Evolutionary conservation across 441 rosid genomes (phyloP).

Genomic region (Arabidopsis hybrid): DNA sequence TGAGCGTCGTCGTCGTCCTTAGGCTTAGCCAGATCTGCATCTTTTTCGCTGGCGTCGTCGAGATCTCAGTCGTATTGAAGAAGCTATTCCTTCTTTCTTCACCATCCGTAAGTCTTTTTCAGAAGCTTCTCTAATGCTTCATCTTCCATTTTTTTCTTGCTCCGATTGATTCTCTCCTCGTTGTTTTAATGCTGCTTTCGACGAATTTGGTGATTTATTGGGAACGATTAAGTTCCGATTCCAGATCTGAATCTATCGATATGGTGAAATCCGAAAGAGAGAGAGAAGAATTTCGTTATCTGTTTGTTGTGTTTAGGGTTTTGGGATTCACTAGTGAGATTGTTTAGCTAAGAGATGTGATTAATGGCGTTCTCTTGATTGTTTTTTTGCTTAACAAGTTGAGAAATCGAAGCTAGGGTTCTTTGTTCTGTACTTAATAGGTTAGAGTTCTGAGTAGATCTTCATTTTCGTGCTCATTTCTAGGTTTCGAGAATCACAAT

Average conservation of each 20-base stretch:
- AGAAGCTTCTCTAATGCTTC: not conserved
- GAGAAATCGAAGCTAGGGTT: constrained; percentile 17
- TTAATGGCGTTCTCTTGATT: not conserved
- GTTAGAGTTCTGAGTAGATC: constrained; percentile 1
- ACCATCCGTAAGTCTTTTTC: constrained; percentile 22
- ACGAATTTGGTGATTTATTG: not conserved
- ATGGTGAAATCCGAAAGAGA: not conserved
- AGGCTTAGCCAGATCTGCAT: constrained; percentile 32
- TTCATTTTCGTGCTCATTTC: constrained; percentile 20
- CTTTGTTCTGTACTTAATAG: not conserved
- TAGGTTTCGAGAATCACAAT: constrained; percentile 54
- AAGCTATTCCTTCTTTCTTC: not conserved
- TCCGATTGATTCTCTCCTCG: constrained; percentile 19
- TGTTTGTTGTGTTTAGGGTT: not conserved
- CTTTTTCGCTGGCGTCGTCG: constrained; percentile 17
- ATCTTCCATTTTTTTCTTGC: not conserved
- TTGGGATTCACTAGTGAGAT: not conserved
- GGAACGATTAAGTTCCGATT: not conserved
- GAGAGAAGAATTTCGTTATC: not conserved
- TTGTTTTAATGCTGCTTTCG: not conserved
- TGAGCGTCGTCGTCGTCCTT: not conserved
- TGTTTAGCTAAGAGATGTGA: not conserved
- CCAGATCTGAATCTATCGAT: constrained; percentile 18
- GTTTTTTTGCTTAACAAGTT: not conserved
- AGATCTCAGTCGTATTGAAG: constrained; percentile 3